These are phyloP conservation scores for Aegilops sharonensis DNA, from an alignment of 176 grass and related monocot genomes.

Conservation along the genomic window DNA sequence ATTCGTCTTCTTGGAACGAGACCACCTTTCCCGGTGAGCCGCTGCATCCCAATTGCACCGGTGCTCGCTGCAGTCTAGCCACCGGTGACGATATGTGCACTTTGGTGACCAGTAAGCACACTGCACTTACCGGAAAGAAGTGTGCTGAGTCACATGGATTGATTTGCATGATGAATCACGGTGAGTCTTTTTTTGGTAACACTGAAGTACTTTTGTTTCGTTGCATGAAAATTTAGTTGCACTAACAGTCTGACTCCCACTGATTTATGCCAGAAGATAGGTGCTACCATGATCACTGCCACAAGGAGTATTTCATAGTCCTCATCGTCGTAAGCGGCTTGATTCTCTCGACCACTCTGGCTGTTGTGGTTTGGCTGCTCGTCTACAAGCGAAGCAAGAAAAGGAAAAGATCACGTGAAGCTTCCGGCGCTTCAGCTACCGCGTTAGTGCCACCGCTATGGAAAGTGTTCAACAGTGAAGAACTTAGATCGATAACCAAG, in stretches of 20 bases:
- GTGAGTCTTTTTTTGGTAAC: constrained; percentile 34
- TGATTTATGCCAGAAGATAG: constrained; percentile 39
- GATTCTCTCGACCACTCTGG: constrained; percentile 72
- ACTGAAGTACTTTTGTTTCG: neutral
- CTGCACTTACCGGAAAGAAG: constrained; percentile 40
- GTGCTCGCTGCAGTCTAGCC: constrained; percentile 33
- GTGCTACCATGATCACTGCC: constrained; percentile 62
- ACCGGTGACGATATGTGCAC: constrained; percentile 49
- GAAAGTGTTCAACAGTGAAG: constrained; percentile 89
- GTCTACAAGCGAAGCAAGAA: constrained; percentile 85
- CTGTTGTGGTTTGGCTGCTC: constrained; percentile 87
- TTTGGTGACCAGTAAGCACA: constrained; percentile 46
- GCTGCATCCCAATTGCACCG: constrained; percentile 26
- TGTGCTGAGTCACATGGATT: constrained; percentile 69
- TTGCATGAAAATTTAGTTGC: neutral
- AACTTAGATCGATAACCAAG: constrained; percentile 89
- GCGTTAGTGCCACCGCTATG: constrained; percentile 76
- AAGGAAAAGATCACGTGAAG: constrained; percentile 76
- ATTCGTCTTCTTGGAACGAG: constrained; percentile 48
- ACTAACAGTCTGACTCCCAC: neutral
- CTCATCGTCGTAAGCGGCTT: constrained; percentile 77
- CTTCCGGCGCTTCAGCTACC: constrained; percentile 58
- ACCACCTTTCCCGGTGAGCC: constrained; percentile 8
- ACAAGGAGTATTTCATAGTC: constrained; percentile 81
- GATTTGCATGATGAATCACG: constrained; percentile 73